Percentiles rank a stretch among this genome's conserved stretches.
Evolutionary conservation across 768 basidiomycete genomes (phyloP).

Genomic region (Amyloporia xantha): DNA sequence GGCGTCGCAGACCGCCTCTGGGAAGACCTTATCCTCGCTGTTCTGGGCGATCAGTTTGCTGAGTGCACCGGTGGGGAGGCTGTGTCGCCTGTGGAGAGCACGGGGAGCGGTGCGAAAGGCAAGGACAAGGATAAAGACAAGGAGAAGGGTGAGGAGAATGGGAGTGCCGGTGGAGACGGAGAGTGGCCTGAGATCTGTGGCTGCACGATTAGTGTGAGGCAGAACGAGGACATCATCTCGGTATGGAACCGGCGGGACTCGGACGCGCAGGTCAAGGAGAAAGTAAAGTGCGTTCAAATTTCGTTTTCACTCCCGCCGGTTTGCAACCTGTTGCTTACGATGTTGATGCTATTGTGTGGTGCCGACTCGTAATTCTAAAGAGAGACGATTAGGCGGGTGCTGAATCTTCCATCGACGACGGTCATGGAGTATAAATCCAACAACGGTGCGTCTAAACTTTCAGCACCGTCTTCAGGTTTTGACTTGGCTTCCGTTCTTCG

Average conservation of each 20-base stretch:
- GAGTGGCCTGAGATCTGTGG: constrained; percentile 87
- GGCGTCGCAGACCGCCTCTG: constrained; percentile 86
- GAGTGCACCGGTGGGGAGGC: constrained; percentile 44
- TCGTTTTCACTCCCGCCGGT: neutral
- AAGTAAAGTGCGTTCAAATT: constrained; percentile 57
- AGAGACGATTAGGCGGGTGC: constrained; percentile 70
- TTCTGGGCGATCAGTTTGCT: constrained; percentile 89
- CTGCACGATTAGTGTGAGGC: constrained; percentile 89
- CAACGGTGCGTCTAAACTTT: constrained; percentile 47
- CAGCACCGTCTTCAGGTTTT: too few relatives aligned
- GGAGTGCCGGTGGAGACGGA: constrained; percentile 28
- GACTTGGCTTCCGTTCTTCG: too few relatives aligned
- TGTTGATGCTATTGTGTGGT: neutral
- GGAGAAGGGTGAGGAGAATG: constrained; percentile 33
- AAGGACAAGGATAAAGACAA: too few relatives aligned
- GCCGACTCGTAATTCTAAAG: constrained; percentile 30
- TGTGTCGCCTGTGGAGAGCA: constrained; percentile 21
- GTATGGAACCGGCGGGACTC: constrained; percentile 86
- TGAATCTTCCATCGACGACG: constrained; percentile 70
- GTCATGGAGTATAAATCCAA: constrained; percentile 96
- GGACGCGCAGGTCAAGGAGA: constrained; percentile 69
- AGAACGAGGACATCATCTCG: constrained; percentile 90
- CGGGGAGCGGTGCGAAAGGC: constrained; percentile 18
- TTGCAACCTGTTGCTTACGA: neutral
- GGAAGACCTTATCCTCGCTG: constrained; percentile 83